These are phyloP conservation scores for Candida nitratophila DNA, from an alignment of 805 yeast species.

Conservation along the genomic window DNA sequence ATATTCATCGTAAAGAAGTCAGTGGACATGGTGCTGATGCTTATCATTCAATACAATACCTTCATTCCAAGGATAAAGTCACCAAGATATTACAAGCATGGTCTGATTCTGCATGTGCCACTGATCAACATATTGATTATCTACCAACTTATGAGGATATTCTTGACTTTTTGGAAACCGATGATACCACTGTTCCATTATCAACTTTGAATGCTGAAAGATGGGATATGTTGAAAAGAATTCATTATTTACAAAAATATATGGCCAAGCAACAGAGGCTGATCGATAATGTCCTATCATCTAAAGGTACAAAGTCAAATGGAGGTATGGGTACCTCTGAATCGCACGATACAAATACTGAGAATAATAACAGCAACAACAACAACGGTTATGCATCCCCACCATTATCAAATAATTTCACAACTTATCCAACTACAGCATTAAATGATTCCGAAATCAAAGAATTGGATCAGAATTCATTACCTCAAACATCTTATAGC, in stretches of 20 bases:
- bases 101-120: slow-evolving; percentile 38
- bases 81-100: slow-evolving; percentile 48
- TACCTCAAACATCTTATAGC: slow-evolving; percentile 28
- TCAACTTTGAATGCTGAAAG: slow-evolving; percentile 45
- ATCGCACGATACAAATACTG: neutral
- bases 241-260: slow-evolving; percentile 63
- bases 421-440: slow-evolving; percentile 19
- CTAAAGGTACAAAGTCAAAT: neutral
- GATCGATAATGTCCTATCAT: neutral
- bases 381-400: neutral
- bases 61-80: slow-evolving; percentile 45
- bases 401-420: neutral
- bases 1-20: slow-evolving; percentile 64
- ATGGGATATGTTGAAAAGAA: slow-evolving; percentile 65
- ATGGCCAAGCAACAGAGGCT: slow-evolving; percentile 18
- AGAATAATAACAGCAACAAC: neutral
- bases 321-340: neutral
- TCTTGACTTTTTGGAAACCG: slow-evolving; percentile 44
- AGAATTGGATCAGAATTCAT: slow-evolving; percentile 26
- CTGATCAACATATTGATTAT: slow-evolving; percentile 30
- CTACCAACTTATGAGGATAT: slow-evolving; percentile 57
- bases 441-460: slow-evolving; percentile 36
- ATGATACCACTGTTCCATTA: slow-evolving; percentile 22
- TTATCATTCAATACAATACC: slow-evolving; percentile 38
- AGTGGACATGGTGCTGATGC: slow-evolving; percentile 71